Base-by-base conservation (phyloP, 495 filamentous ascomycete genomes). In the Daldinia bambusicola region DNA sequence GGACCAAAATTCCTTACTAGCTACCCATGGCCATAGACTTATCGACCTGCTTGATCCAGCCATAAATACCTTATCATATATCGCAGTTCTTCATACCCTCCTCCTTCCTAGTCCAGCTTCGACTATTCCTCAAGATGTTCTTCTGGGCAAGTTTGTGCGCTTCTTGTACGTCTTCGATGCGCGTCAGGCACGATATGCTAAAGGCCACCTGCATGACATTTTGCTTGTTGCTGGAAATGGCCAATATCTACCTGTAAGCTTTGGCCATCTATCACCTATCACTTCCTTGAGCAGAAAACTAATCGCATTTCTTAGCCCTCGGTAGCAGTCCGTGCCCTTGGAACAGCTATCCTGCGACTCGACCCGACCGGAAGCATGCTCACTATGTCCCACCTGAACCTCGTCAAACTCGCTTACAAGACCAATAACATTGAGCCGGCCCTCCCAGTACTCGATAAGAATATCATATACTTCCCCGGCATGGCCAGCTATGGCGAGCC, bases 341-440 rank as follows among this genome's bases (percentile, higher is more conserved):
- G 86, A 43, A 82, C 86, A 58, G 90, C 90, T 18, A 87, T 97
- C 61, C 80, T 94, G 20, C 87, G 86, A 69, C 82, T 97, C 13
- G 91, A 95, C 66, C 88, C 91, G 10, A 85, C 87, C n/a, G 87
- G 86, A 50, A 86, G 86, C 16, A 86, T 90, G 36, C 87, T 96
- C 63, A 95, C 92, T 4, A 86, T 85, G 2, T 83, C 82, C 48
- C 93, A 96, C 67, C 72, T 90, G 30, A 63, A 83, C 5, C 83
- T 95, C 32, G 80, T 86, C 32, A 87, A 82, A 26, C 78, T 92
- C 4, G 92, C 91, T 55, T 84, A 82, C 73, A 64, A 71, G 0
- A 79, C 80, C 32, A 67, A 80, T 81, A 76, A 79, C 79, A 70
- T 93, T 85, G 76, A 76, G 63, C 43, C 80, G 71, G 88, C 87